Evolutionary conservation across 495 filamentous ascomycete species (phyloP), one percentile per base, ranked within the genome.

Genomic region (Penicillium paxilli): DNA sequence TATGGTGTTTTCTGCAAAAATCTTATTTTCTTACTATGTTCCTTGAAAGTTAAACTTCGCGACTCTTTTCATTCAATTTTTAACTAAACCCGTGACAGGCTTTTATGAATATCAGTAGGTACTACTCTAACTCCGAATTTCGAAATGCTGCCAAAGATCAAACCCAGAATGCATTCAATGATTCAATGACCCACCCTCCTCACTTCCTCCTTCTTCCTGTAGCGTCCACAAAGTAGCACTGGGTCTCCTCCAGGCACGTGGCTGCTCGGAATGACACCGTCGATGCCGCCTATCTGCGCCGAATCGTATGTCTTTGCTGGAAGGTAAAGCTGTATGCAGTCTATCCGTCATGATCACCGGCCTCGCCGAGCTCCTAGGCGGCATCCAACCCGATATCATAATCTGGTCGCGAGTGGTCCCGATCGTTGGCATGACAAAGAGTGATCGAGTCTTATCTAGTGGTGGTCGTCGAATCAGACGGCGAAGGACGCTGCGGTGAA

Each of bases 231-330:
- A 49, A 38, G 62, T 63, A 25, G 71, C 64, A 40, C 70, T 73
- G 4, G 73, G 75, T 38, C 63, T 57, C 30, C 67, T 68, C 75
- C 75, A 78, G 16, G 72, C 56, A 22, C 72, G 63, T 33, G 74
- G 74, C 49, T 72, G 70, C 44, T 76, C 73, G 21, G 74, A 76
- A 58, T 78, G 74, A 49, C 71, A 70, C 44, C 73, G 62, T 19
- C 70, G 57, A 61, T 76, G 73, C 17, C 67, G 63, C 54, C 67
- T 58, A 9, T 65, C 67, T 10, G 44, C 46, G n/a, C 52, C 22
- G 32, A 68, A 47, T 25, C 40, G 48, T 1, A 47, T 53, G 14
- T 52, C 24, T 33, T 56, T 54, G 11, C 40, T 23, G 23, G 26
- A 54, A 19, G 58, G 22, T 1, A 45, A 23, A 1, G 25, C 30